Base-by-base conservation (phyloP, 352 stramenopile genomes). In the Blastocystis sp. region DNA sequence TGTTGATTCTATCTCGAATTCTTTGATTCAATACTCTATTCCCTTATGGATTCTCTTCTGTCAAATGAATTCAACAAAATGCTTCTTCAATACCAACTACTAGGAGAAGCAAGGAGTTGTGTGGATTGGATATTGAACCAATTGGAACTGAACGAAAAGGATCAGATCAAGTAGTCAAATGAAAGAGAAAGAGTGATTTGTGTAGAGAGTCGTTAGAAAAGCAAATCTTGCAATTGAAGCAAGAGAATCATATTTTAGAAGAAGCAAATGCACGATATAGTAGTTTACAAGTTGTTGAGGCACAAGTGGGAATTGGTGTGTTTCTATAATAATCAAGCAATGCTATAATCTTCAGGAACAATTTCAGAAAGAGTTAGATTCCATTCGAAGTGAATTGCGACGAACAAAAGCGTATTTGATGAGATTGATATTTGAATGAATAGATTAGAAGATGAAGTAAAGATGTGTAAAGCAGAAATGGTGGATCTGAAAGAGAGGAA, bases 171-270 rank as follows among this genome's bases (percentile, higher is more conserved):
- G 69, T 80, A 29, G 35, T 7, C 65, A 0, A 0, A 0, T 52
- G 12, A 16, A 37, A 0, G 6, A 27, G 35, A 16, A 9, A 5
- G 27, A 14, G 7, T 16, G 59, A 12, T 46, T 5, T 16, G n/a
- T 24, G 0, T 80, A 80, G 69, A 63, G 27, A 80, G 27, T 46
- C 11, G 1, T 32, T 80, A 46, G n/a, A 57, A 32, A 80, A 80
- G 0, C 42, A 80, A 37, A 57, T 80, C 27, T 21, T 2, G 19
- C 69, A 80, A 21, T 27, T 80, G 51, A 52, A 63, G 46, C 43
- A 80, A 29, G 69, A 80, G 42, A 80, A 80, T 42, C 39, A 27
- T 24, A 59, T 80, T 65, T 52, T 80, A 37, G 69, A 80, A 46
- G 69, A 80, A 37, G 43, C 69, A 39, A 80, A 80, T 29, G 42